Conservation (phyloP, 768 basidiomycete species). For the Lactarius hengduanensis region DNA sequence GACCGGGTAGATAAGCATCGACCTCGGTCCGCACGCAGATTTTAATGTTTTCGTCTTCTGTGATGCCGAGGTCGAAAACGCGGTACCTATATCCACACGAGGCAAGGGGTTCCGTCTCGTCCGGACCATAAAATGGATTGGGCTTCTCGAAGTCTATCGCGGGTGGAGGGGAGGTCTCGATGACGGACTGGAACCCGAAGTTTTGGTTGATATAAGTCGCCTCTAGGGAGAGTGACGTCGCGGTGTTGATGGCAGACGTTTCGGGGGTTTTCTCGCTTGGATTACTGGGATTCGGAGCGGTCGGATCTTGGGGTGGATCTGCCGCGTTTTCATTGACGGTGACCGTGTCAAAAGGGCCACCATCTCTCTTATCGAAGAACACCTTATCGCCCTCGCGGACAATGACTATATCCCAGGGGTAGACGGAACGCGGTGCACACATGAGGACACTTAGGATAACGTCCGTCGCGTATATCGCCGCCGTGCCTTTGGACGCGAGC, state of each 20-base stretch:
- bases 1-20: slow-evolving; percentile 75
- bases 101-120: slow-evolving; percentile 93
- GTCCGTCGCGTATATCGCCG: slow-evolving; percentile 92
- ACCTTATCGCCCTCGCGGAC: slow-evolving; percentile 89
- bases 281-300: slow-evolving; percentile 76
- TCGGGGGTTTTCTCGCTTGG: slow-evolving; percentile 71
- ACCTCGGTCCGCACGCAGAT: slow-evolving; percentile 96
- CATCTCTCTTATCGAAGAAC: slow-evolving; percentile 97
- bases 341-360: slow-evolving; percentile 94
- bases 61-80: slow-evolving; percentile 87
- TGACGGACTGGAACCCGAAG: slow-evolving; percentile 94
- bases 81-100: slow-evolving; percentile 97
- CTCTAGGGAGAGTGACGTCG: slow-evolving; percentile 90
- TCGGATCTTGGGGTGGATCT: slow-evolving; percentile 85
- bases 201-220: slow-evolving; percentile 99
- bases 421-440: slow-evolving; percentile 92
- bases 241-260: slow-evolving; percentile 87
- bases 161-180: slow-evolving; percentile 60
- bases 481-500: slow-evolving; percentile 78
- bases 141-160: slow-evolving; percentile 77
- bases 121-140: slow-evolving; percentile 94
- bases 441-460: slow-evolving; percentile 93
- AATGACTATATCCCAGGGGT: slow-evolving; percentile 99
- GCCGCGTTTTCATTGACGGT: slow-evolving; percentile 99
- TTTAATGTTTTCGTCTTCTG: slow-evolving; percentile 87